Base-by-base conservation (phyloP, 805 yeast genomes). In the Candida sphagnicola region DNA sequence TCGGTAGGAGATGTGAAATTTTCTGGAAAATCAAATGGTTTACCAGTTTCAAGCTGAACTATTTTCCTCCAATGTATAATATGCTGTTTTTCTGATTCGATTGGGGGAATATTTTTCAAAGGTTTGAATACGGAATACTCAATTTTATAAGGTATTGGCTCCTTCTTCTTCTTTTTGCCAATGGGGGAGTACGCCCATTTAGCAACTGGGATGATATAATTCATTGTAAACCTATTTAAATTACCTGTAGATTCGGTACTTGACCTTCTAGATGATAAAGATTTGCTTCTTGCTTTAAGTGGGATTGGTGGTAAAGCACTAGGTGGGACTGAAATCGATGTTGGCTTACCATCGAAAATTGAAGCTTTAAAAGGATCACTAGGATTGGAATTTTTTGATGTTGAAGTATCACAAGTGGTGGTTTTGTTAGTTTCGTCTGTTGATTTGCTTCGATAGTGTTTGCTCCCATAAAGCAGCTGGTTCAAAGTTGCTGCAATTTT, bases 61-160 rank as follows among this genome's bases (percentile, higher is more conserved):
- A 35, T 26, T 16, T 17, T 33, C 29, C 39, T 40, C 49, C 48
- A 46, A 40, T 53, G 61, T 16, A 33, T 23, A 8, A 39, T 25
- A 12, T 50, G 28, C 25, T 60, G 61, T 5, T 36, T 26, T 12
- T 45, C 53, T 19, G 44, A 33, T 10, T 40, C 35, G n/a, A 61
- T 46, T 5, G 39, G 42, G 1, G 35, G 41, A 6, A 53, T 14
- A n/a, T 42, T 33, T 2, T 45, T 40, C 6, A 54, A 18, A 2
- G 59, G 59, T 36, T 53, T 47, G 42, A 65, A 59, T 2, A 63
- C 64, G 3, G 65, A 57, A 42, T 64, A 64, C 39, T 65, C 70
- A 17, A 65, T 65, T 13, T 41, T 34, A 46, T 63, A 65, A 6
- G 41, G 34, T 5, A 32, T 25, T 30, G 31, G 34, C n/a, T 31